phyloP scores from a whole-genome alignment of 2,329 filamentous ascomycete species.

The Calonectria pseudoturangicola region DNA sequence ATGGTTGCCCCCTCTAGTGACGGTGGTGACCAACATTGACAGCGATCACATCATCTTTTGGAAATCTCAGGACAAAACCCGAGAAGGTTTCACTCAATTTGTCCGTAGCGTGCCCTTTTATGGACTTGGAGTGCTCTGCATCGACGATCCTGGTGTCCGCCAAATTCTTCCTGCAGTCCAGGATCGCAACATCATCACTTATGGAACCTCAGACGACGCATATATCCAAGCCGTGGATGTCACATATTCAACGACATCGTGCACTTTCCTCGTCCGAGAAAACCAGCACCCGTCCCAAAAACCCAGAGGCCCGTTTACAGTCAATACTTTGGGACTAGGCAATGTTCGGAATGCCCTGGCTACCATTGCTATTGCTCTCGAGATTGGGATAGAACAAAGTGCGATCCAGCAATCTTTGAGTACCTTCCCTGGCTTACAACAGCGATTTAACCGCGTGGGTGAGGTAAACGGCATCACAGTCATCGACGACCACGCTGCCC shows the following conservation, averaged over 20 bases:
- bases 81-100: slow-evolving; percentile 9
- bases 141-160: slow-evolving; percentile 14
- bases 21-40: slow-evolving; percentile 15
- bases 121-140: slow-evolving; percentile 5
- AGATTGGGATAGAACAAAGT: background rate
- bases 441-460: background rate
- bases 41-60: slow-evolving; percentile 10
- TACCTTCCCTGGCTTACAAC: background rate
- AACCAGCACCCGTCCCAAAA: background rate
- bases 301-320: background rate
- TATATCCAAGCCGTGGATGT: background rate
- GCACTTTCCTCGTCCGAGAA: background rate
- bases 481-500: slow-evolving; percentile 1
- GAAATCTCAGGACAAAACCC: background rate
- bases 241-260: background rate
- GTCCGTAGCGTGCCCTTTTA: slow-evolving; percentile 4
- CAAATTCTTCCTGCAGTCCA: slow-evolving; percentile 10
- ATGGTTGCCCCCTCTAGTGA: background rate
- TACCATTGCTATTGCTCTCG: background rate
- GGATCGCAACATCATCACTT: slow-evolving; percentile 13
- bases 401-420: background rate
- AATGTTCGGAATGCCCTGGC: slow-evolving; percentile 1
- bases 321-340: background rate
- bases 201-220: slow-evolving; percentile 15
- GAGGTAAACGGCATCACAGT: slow-evolving; percentile 5